Conservation (phyloP, 345 rosid genomes). For the Brassica rapa region DNA sequence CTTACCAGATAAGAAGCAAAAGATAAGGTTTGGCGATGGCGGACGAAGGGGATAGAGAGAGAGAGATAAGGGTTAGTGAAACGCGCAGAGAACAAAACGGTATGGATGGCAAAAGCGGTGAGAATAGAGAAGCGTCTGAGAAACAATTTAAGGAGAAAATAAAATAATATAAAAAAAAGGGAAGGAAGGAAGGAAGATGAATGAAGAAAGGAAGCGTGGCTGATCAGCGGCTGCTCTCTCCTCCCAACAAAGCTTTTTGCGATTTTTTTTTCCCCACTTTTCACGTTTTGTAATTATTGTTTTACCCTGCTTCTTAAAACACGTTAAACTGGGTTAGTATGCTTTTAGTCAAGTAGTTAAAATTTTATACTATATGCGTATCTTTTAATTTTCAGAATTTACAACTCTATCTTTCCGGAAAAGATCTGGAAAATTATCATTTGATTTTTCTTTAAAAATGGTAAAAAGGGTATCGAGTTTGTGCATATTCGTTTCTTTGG, state of each 20-base stretch:
- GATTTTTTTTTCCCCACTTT: background rate
- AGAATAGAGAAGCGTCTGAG: conserved; percentile 1
- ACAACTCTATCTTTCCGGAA: background rate
- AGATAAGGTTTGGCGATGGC: background rate
- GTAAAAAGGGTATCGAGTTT: background rate
- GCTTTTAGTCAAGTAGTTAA: background rate
- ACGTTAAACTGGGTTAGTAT: background rate
- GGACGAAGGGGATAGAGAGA: background rate
- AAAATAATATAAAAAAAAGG: conserved; percentile 5
- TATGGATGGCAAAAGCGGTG: conserved; percentile 28
- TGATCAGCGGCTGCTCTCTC: conserved; percentile 29
- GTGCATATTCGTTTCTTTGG: background rate
- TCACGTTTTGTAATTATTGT: background rate
- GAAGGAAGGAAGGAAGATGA: conserved; percentile 3
- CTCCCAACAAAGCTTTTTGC: background rate
- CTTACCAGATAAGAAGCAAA: conserved; percentile 36
- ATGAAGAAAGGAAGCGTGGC: conserved; percentile 32
- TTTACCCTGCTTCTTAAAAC: background rate
- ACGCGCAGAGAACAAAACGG: background rate
- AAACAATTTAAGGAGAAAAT: background rate
- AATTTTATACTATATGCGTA: background rate
- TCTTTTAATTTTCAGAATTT: background rate
- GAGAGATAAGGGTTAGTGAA: background rate
- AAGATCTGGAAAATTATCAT: background rate
- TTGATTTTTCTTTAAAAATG: too few relatives aligned